Evolutionary conservation across 192 early-diverging fungal species (phyloP).

Genomic region (Mycoemilia scoparia): DNA sequence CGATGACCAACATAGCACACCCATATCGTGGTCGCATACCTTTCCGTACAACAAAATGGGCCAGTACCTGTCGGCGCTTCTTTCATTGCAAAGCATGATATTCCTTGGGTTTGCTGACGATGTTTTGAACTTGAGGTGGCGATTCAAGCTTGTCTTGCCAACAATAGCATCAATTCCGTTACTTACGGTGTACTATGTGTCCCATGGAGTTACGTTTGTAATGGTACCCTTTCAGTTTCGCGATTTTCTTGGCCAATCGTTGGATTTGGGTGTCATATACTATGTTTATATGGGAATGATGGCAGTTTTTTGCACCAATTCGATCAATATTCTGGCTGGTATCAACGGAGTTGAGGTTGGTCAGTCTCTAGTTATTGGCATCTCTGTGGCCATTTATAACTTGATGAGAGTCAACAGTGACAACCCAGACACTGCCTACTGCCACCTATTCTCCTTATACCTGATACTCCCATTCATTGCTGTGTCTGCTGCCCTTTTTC

Average conservation of each 20-base stretch:
- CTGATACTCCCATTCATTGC: constrained; percentile 87
- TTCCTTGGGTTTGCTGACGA: constrained; percentile 98
- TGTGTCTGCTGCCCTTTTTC: constrained; percentile 59
- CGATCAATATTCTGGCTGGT: constrained; percentile 96
- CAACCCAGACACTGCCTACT: constrained; percentile 42
- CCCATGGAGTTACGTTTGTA: constrained; percentile 71
- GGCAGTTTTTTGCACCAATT: constrained; percentile 88
- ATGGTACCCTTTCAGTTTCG: constrained; percentile 72
- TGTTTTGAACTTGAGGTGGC: constrained; percentile 87
- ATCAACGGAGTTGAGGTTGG: constrained; percentile 95
- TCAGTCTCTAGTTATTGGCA: constrained; percentile 79
- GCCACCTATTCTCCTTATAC: constrained; percentile 73
- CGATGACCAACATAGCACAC: neutral
- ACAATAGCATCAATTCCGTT: constrained; percentile 82
- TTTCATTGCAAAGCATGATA: constrained; percentile 90
- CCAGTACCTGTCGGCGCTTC: constrained; percentile 76
- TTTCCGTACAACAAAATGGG: constrained; percentile 43
- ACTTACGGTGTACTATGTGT: constrained; percentile 85
- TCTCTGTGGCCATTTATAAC: constrained; percentile 49
- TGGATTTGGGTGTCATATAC: constrained; percentile 80
- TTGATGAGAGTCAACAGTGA: constrained; percentile 14
- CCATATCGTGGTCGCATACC: too few relatives aligned
- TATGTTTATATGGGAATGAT: constrained; percentile 83
- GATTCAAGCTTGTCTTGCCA: constrained; percentile 89
- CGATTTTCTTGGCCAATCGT: constrained; percentile 39